Evolutionary conservation across 768 basidiomycete species (phyloP).

Genomic region (Dioszegia hungarica): DNA sequence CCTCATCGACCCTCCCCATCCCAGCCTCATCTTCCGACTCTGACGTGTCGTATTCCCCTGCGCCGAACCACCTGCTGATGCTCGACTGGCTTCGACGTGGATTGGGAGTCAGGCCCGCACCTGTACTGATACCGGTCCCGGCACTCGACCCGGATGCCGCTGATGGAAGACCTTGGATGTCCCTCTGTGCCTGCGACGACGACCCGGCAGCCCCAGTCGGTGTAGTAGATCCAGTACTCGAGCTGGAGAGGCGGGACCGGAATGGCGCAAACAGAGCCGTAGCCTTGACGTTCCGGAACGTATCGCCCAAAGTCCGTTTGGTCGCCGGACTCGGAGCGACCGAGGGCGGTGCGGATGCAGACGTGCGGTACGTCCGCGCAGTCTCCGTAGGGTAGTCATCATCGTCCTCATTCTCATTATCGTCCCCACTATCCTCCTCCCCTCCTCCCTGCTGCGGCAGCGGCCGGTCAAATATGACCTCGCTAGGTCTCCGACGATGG

Average conservation of each 20-base stretch:
- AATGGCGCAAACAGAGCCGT: conserved; percentile 26
- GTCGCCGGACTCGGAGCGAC: background rate
- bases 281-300: conserved; percentile 32
- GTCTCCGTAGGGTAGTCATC: background rate
- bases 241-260: conserved; percentile 9
- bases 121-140: background rate
- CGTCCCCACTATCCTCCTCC: too few relatives aligned
- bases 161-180: background rate
- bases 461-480: conserved; percentile 3
- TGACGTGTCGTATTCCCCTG: conserved; percentile 2
- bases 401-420: background rate
- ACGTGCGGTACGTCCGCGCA: too few relatives aligned
- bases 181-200: too few relatives aligned
- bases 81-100: background rate
- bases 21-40: conserved; percentile 20
- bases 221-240: background rate
- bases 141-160: background rate
- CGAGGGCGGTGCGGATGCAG: background rate
- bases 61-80: conserved; percentile 25
- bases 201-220: too few relatives aligned
- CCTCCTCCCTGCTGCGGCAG: background rate
- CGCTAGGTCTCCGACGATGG: background rate
- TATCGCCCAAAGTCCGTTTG: conserved; percentile 19
- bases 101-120: background rate
- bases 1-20: background rate